These are phyloP conservation scores for Trichosporon coremiiforme DNA, from an alignment of 1,284 basidiomycete genomes.

Conservation along the genomic window DNA sequence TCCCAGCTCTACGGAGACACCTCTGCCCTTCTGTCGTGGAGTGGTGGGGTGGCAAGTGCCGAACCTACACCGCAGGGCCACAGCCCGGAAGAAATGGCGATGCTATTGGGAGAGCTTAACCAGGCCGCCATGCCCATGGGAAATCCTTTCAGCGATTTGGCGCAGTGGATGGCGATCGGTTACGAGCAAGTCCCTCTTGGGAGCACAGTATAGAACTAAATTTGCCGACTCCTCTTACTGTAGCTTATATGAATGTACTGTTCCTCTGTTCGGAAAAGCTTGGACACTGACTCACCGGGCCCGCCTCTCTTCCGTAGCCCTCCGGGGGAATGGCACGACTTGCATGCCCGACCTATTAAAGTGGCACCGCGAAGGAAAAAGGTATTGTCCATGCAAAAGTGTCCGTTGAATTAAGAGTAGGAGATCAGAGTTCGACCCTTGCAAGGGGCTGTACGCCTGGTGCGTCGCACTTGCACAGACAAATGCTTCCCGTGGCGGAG, in stretches of 20 bases:
- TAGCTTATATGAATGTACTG: not conserved
- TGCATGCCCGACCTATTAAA: not conserved
- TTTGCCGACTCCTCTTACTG: not conserved
- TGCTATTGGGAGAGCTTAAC: slow-evolving; percentile 2
- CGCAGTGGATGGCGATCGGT: slow-evolving; percentile 12
- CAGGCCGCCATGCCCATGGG: not conserved
- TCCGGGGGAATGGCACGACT: not conserved
- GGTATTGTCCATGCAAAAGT: not conserved
- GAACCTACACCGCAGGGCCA: slow-evolving; percentile 6
- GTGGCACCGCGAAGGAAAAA: not conserved
- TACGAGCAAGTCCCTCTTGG: slow-evolving; percentile 9
- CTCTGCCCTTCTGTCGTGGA: not conserved
- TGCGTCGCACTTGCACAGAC: slow-evolving; percentile 22
- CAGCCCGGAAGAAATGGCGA: slow-evolving; percentile 8
- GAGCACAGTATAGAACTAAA: not conserved
- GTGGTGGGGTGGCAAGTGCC: slow-evolving; percentile 3
- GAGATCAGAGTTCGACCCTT: slow-evolving; percentile 20
- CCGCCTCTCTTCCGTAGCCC: too few relatives aligned
- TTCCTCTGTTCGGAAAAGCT: not conserved
- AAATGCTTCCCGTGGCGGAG: not conserved
- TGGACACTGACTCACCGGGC: too few relatives aligned
- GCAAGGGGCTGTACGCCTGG: slow-evolving; percentile 19
- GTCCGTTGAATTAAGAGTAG: not conserved
- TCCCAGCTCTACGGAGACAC: slow-evolving; percentile 8
- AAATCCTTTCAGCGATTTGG: not conserved